Evolutionary conservation across 1,284 basidiomycete genomes (phyloP).

Genomic region (Naganishia cerealis): DNA sequence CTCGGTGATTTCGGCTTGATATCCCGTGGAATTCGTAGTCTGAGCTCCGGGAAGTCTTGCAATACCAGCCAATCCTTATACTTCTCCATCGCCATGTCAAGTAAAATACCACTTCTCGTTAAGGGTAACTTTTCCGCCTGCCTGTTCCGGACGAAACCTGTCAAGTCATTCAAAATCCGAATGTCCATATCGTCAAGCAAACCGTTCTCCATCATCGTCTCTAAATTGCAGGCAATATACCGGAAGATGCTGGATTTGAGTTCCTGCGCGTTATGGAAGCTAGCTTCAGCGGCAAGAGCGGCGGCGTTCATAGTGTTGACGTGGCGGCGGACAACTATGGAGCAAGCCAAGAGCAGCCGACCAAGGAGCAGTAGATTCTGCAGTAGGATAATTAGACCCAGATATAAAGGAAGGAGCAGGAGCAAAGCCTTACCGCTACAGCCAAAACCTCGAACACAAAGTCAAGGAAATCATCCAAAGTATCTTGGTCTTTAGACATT

Average conservation of each 20-base stretch:
- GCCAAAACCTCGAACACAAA: slow-evolving; percentile 85
- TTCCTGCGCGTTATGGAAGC: slow-evolving; percentile 70
- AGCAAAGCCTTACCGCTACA: slow-evolving; percentile 64
- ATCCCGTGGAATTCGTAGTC: slow-evolving; percentile 56
- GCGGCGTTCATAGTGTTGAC: slow-evolving; percentile 76
- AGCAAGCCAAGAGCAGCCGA: slow-evolving; percentile 79
- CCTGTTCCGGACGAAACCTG: slow-evolving; percentile 61
- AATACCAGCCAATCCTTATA: slow-evolving; percentile 73
- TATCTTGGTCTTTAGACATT: slow-evolving; percentile 62
- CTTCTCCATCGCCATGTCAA: slow-evolving; percentile 64
- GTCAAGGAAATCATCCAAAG: slow-evolving; percentile 76
- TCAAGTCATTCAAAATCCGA: slow-evolving; percentile 69
- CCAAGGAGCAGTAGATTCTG: slow-evolving; percentile 87
- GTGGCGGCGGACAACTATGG: slow-evolving; percentile 68
- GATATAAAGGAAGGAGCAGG: background rate
- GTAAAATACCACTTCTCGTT: slow-evolving; percentile 63
- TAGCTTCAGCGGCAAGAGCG: slow-evolving; percentile 77
- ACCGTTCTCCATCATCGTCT: slow-evolving; percentile 78
- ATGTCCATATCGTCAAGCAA: slow-evolving; percentile 71
- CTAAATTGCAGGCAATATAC: slow-evolving; percentile 81
- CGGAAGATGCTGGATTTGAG: slow-evolving; percentile 74
- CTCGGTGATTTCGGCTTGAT: slow-evolving; percentile 44
- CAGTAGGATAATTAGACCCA: background rate
- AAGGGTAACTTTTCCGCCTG: slow-evolving; percentile 71
- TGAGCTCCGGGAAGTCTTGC: slow-evolving; percentile 74